phyloP scores from a whole-genome alignment of 352 stramenopile species.

The Pythium guiyangense region DNA sequence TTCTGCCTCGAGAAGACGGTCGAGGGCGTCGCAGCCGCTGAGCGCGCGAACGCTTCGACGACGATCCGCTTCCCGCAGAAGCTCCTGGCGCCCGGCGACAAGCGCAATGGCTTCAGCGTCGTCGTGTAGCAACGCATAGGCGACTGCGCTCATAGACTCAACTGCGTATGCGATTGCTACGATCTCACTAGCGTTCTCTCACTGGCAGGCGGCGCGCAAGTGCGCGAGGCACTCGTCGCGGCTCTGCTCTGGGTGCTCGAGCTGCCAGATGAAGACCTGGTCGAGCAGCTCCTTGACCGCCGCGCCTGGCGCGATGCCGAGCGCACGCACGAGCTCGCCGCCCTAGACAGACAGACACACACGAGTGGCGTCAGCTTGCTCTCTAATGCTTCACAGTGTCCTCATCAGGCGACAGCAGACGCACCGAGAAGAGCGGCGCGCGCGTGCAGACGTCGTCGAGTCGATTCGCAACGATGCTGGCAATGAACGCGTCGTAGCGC shows the following conservation, averaged over 20 bases:
- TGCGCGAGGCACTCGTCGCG: conserved; percentile 53
- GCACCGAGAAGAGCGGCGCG: conserved; percentile 18
- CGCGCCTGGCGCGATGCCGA: conserved; percentile 51
- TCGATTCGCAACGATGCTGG: conserved; percentile 3
- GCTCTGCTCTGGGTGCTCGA: conserved; percentile 39
- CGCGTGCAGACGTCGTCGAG: conserved; percentile 20
- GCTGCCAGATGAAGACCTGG: conserved; percentile 55
- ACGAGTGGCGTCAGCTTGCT: background rate
- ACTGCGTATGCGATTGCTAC: background rate
- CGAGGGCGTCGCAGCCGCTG: no score
- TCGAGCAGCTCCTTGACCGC: conserved; percentile 57
- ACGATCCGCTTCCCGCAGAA: conserved; percentile 38
- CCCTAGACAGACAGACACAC: conserved; percentile 27
- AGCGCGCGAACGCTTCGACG: conserved; percentile 9
- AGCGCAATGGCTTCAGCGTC: conserved; percentile 70
- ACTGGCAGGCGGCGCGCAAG: conserved; percentile 13
- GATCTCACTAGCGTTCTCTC: background rate
- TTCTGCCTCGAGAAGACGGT: conserved; percentile 60
- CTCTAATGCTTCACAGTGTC: no score
- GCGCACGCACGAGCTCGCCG: conserved; percentile 59
- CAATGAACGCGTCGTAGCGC: conserved; percentile 18
- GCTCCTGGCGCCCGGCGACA: conserved; percentile 35
- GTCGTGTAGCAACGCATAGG: conserved; percentile 28
- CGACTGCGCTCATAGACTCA: no score
- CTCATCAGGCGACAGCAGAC: conserved; percentile 1